These are phyloP conservation scores for Rhodamnia argentea DNA, from an alignment of 345 rosid species.

Conservation along the genomic window DNA sequence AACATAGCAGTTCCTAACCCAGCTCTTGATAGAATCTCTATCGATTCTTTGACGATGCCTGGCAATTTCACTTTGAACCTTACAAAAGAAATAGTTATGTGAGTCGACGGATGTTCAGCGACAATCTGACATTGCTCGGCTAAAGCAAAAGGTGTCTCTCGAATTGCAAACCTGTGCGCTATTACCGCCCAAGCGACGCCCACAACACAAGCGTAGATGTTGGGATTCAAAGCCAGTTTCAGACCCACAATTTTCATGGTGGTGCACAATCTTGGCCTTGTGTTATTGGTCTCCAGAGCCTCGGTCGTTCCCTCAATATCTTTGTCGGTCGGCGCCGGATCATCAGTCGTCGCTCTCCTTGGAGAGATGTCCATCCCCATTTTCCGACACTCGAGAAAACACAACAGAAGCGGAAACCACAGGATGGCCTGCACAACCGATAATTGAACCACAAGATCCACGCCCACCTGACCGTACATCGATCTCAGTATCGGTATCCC, in stretches of 20 bases:
- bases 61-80: constrained; percentile 89
- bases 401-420: constrained; percentile 68
- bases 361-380: constrained; percentile 2
- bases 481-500: constrained; percentile 65
- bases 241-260: constrained; percentile 33
- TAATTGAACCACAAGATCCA: constrained; percentile 69
- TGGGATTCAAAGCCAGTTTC: constrained; percentile 31
- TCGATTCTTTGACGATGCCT: constrained; percentile 60
- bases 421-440: constrained; percentile 56
- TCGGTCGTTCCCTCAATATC: constrained; percentile 19
- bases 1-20: constrained; percentile 97
- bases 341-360: too few relatives aligned
- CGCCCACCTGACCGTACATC: constrained; percentile 66
- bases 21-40: constrained; percentile 74
- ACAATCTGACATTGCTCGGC: neutral
- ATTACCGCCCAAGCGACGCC: constrained; percentile 30
- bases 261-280: constrained; percentile 27
- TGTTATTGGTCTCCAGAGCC: neutral
- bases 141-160: neutral
- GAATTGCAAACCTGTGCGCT: constrained; percentile 15
- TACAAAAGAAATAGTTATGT: neutral
- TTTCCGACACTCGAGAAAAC: constrained; percentile 54
- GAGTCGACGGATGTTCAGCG: neutral
- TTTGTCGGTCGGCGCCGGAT: neutral
- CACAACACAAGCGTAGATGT: constrained; percentile 25